phyloP scores from a whole-genome alignment of 2,329 filamentous ascomycete genomes.

The Lasiodiplodia sp. region DNA sequence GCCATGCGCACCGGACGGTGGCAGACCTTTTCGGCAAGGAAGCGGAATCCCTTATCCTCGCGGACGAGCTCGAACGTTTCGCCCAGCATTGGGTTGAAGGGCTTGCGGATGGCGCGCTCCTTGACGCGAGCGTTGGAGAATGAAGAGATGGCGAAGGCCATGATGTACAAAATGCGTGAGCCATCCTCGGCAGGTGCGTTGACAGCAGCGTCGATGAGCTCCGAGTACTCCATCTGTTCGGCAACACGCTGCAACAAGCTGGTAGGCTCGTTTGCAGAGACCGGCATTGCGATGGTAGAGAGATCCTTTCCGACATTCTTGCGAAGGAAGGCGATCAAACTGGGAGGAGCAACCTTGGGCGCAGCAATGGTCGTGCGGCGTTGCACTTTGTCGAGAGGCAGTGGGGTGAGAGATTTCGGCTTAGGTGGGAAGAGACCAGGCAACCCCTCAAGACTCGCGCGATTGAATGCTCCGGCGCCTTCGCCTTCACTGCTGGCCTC shows the following conservation, averaged over 20 bases:
- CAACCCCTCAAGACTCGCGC: slow-evolving; percentile 41
- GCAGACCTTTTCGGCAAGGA: slow-evolving; percentile 93
- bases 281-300: slow-evolving; percentile 96
- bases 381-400: slow-evolving; percentile 74
- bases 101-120: slow-evolving; percentile 92
- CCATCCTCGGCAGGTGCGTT: slow-evolving; percentile 60
- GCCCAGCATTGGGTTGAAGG: slow-evolving; percentile 95
- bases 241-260: slow-evolving; percentile 88
- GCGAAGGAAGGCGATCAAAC: slow-evolving; percentile 89
- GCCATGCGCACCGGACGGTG: slow-evolving; percentile 93
- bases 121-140: slow-evolving; percentile 84
- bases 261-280: slow-evolving; percentile 91
- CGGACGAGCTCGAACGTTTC: slow-evolving; percentile 95
- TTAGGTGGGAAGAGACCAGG: slow-evolving; percentile 73
- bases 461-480: slow-evolving; percentile 51
- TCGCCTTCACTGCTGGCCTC: slow-evolving; percentile 69
- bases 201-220: slow-evolving; percentile 75
- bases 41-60: slow-evolving; percentile 84
- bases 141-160: slow-evolving; percentile 88
- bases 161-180: slow-evolving; percentile 82
- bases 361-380: slow-evolving; percentile 75
- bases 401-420: slow-evolving; percentile 76
- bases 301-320: slow-evolving; percentile 99
- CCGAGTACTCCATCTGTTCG: slow-evolving; percentile 89
- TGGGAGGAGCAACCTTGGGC: slow-evolving; percentile 82